These are phyloP conservation scores for Microsporum audouinii DNA, from an alignment of 2,329 filamentous ascomycete species.

Conservation along the genomic window DNA sequence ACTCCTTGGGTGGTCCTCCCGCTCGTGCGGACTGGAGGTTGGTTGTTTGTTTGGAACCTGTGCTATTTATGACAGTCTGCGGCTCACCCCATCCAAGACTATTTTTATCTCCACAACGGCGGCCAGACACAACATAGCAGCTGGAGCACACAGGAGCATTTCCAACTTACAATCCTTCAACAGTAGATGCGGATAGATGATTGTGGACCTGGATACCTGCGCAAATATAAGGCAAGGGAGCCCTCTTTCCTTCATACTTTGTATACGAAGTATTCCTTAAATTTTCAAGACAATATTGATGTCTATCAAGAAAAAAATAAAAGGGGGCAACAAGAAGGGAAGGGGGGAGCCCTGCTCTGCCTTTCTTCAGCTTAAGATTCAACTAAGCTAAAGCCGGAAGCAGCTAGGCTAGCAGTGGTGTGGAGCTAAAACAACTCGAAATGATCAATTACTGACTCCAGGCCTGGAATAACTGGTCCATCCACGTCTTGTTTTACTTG, in stretches of 20 bases:
- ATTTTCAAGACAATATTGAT: neutral
- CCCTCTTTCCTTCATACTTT: neutral
- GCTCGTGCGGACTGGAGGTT: neutral
- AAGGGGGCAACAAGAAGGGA: neutral
- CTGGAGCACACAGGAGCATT: too few species aligned
- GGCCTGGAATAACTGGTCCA: neutral
- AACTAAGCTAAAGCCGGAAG: neutral
- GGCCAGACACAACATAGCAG: too few species aligned
- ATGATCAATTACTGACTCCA: neutral
- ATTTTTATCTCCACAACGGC: neutral
- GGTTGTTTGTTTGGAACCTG: neutral
- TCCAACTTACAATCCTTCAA: neutral
- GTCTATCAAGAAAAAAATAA: neutral
- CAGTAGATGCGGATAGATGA: too few species aligned
- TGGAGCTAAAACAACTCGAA: neutral
- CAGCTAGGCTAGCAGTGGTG: neutral
- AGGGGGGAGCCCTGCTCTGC: neutral
- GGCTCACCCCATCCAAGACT: neutral
- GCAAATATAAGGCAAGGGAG: neutral
- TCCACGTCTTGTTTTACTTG: neutral
- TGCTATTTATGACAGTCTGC: neutral
- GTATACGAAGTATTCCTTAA: neutral
- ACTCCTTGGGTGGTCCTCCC: neutral
- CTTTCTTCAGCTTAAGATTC: neutral
- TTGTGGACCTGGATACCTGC: neutral